Base-by-base conservation (phyloP, 2,329 filamentous ascomycete species). In the Monosporascus sp. region DNA sequence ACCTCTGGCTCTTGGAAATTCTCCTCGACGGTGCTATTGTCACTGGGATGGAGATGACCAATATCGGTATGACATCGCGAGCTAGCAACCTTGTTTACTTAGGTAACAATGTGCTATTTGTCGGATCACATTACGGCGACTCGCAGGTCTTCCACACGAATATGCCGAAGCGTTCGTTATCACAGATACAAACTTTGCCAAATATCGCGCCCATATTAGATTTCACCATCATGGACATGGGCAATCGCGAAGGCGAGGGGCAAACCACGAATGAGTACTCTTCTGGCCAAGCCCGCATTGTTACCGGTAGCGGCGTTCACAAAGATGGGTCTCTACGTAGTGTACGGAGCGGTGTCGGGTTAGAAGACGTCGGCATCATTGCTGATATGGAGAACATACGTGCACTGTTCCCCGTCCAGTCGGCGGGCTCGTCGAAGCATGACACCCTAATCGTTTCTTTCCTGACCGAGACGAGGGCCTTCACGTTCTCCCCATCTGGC, bases 201-300 rank as follows among this genome's bases (percentile, higher is more conserved):
- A 99, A 96, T 65, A 90, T 97, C 62, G 91, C 89, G 0, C 94
- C 94, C 0, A 89, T 99, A 43, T 74, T 97, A 39, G 94, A 99
- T 67, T 97, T 99, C 62, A 87, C 89, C 1, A 84, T 99, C 17
- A 96, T 97, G 90, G 94, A 97, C 65, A 88, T 97, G 79, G 93
- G 92, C 0, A 92, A 90, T 61, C 80, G 90, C 52, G 86, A 89
- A 55, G 87, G 87, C 22, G 88, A 94, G 58, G 83, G 79, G 8
- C 86, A 90, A 54, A 71, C 77, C 18, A 88, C 87, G 3, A 95
- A 94, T 63, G 89, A 94, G 57, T 99, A 96, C 65, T 96, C 92
- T 0, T 96, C 93, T 1, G 94, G 94, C 0, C 93, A 99, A 71
- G 92, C 94, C 46, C 83, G 92, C 39, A 89, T 99, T 56, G 90